phyloP scores from a whole-genome alignment of 495 filamentous ascomycete species.

The Neurospora tetrasperma region DNA sequence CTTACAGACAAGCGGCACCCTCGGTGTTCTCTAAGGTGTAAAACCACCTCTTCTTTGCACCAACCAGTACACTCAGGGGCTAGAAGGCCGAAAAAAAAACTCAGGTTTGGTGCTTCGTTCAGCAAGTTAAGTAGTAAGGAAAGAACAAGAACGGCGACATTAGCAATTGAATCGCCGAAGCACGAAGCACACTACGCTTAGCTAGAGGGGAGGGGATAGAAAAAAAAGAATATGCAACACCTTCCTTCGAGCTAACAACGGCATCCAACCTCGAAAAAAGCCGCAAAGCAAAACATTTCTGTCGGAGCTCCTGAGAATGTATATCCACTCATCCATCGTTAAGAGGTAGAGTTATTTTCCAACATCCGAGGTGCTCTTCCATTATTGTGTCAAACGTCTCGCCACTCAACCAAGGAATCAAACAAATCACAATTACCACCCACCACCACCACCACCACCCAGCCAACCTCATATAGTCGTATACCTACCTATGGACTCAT shows the following conservation, averaged over 20 bases:
- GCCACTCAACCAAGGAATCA: background rate
- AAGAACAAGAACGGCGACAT: background rate
- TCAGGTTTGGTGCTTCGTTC: background rate
- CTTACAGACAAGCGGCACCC: too few relatives aligned
- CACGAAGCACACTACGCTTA: background rate
- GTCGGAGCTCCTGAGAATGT: background rate
- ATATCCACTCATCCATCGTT: background rate
- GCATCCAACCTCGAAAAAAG: background rate
- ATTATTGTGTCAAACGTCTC: background rate
- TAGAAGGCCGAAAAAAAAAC: background rate
- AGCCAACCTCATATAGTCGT: background rate
- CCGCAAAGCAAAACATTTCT: background rate
- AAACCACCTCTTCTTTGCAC: too few relatives aligned
- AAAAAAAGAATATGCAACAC: background rate
- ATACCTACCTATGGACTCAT: background rate
- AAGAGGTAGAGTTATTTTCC: background rate
- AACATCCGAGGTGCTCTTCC: background rate
- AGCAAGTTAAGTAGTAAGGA: background rate
- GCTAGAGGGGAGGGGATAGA: background rate
- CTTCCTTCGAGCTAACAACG: background rate
- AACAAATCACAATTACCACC: background rate
- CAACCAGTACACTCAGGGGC: background rate
- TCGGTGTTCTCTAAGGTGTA: too few relatives aligned
- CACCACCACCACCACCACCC: background rate
- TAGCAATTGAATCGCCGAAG: background rate